Evolutionary conservation across 306 rosid species (phyloP).

Genomic region (Quercus ilex): DNA sequence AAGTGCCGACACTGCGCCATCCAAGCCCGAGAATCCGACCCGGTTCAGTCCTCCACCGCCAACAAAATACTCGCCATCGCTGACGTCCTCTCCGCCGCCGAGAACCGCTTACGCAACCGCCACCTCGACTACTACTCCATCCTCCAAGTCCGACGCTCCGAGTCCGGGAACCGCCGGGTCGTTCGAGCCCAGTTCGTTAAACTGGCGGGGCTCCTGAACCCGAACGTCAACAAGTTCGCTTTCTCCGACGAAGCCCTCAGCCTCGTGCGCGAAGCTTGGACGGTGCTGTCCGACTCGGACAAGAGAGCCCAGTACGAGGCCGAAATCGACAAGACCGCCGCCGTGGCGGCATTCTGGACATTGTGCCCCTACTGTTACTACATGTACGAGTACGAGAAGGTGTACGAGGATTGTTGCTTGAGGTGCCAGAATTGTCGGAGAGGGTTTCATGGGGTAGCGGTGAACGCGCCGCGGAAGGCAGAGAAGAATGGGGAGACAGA

Average conservation of each 20-base stretch:
- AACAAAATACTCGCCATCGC: slow-evolving; percentile 43
- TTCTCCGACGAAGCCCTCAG: slow-evolving; percentile 33
- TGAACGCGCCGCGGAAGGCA: slow-evolving; percentile 39
- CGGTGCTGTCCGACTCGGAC: slow-evolving; percentile 35
- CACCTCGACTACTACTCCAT: slow-evolving; percentile 43
- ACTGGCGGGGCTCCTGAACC: slow-evolving; percentile 38
- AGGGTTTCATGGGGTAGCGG: slow-evolving; percentile 60
- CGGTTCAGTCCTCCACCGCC: not conserved
- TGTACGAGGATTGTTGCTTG: slow-evolving; percentile 47
- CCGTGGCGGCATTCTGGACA: slow-evolving; percentile 52
- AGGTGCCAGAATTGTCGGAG: slow-evolving; percentile 53
- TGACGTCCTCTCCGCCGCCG: slow-evolving; percentile 35
- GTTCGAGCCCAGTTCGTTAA: slow-evolving; percentile 33
- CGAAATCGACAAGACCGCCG: not conserved
- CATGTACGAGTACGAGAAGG: slow-evolving; percentile 49
- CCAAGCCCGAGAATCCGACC: slow-evolving; percentile 30
- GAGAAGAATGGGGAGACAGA: slow-evolving; percentile 36
- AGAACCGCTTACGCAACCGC: not conserved
- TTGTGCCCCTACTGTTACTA: slow-evolving; percentile 70
- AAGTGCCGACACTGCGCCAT: slow-evolving; percentile 24
- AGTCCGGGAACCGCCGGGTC: slow-evolving; percentile 18
- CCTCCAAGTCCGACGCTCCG: slow-evolving; percentile 33
- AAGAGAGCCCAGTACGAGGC: slow-evolving; percentile 23
- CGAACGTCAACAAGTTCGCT: slow-evolving; percentile 32
- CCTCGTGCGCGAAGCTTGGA: slow-evolving; percentile 52